A percentile compares a stretch with the other conserved stretches of the same genome.
Conservation (phyloP, 2,329 filamentous ascomycete genomes). For the Colletotrichum chlorophyti region DNA sequence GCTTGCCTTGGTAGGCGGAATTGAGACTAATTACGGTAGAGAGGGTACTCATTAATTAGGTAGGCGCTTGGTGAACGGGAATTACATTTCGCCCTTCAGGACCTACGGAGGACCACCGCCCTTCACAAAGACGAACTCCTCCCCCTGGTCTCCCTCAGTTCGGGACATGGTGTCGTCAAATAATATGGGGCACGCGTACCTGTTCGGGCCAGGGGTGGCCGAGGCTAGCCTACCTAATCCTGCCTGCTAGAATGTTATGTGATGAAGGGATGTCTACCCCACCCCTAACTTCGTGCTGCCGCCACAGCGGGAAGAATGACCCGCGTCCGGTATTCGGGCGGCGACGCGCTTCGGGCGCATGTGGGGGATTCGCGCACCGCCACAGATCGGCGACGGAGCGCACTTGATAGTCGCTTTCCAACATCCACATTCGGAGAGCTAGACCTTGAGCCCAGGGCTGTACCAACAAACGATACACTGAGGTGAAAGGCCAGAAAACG, state of each 20-base stretch:
- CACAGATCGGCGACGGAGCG: conserved; percentile 22
- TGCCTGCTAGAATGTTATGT: no score
- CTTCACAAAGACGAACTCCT: no score
- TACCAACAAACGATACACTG: no score
- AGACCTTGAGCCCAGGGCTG: no score
- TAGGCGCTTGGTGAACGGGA: no score
- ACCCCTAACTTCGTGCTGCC: not conserved
- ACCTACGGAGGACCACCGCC: not conserved
- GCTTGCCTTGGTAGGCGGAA: no score
- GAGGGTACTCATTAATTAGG: not conserved
- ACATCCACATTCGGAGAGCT: no score
- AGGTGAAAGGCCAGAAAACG: no score
- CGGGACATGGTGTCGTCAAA: conserved; percentile 34
- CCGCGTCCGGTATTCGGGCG: not conserved
- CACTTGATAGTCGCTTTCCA: not conserved
- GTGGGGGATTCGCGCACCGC: conserved; percentile 24
- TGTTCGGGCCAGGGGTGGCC: conserved; percentile 16
- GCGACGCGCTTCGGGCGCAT: not conserved
- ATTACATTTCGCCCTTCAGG: conserved; percentile 18
- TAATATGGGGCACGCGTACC: conserved; percentile 16
- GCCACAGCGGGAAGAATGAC: conserved; percentile 16
- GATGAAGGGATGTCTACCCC: no score
- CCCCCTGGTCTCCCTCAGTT: no score
- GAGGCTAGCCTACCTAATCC: not conserved
- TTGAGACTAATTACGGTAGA: conserved; percentile 8